Evolutionary conservation across 768 basidiomycete genomes (phyloP).

Genomic region (Boletus pseudo-olivaceus): DNA sequence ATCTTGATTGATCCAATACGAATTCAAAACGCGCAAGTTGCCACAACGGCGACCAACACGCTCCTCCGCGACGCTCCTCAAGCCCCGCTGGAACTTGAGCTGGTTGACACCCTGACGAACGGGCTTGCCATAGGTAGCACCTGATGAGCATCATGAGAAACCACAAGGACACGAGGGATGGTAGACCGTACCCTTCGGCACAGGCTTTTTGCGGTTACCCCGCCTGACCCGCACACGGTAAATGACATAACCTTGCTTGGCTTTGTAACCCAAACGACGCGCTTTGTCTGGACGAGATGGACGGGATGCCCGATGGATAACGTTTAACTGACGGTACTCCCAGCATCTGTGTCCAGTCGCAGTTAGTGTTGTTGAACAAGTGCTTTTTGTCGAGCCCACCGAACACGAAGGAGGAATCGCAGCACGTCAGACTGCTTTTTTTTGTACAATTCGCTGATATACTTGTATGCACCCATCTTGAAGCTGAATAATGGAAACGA

Average conservation of each 20-base stretch:
- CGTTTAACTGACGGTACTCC: constrained; percentile 98
- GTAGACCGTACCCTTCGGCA: constrained; percentile 78
- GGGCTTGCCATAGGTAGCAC: constrained; percentile 98
- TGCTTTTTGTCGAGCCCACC: constrained; percentile 46
- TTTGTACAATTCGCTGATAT: constrained; percentile 96
- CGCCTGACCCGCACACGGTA: constrained; percentile 97
- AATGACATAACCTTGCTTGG: constrained; percentile 98
- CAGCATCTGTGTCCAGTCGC: constrained; percentile 62
- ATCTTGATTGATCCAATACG: constrained; percentile 99
- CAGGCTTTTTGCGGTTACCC: constrained; percentile 99
- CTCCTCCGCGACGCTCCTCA: constrained; percentile 95
- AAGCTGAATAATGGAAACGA: constrained; percentile 29
- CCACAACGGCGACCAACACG: constrained; percentile 95
- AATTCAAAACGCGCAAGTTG: constrained; percentile 94
- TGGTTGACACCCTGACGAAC: constrained; percentile 99
- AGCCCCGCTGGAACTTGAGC: constrained; percentile 93
- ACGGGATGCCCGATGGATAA: constrained; percentile 96
- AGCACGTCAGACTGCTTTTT: constrained; percentile 98
- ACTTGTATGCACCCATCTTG: constrained; percentile 94
- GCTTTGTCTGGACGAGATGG: constrained; percentile 99
- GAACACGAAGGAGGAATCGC: constrained; percentile 95
- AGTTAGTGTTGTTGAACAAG: constrained; percentile 3
- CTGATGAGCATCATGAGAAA: constrained; percentile 34
- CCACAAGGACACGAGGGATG: background rate
- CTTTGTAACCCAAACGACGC: constrained; percentile 97